Evolutionary conservation across 257 asterid species (phyloP).

Genomic region (Voacanga thouarsii): DNA sequence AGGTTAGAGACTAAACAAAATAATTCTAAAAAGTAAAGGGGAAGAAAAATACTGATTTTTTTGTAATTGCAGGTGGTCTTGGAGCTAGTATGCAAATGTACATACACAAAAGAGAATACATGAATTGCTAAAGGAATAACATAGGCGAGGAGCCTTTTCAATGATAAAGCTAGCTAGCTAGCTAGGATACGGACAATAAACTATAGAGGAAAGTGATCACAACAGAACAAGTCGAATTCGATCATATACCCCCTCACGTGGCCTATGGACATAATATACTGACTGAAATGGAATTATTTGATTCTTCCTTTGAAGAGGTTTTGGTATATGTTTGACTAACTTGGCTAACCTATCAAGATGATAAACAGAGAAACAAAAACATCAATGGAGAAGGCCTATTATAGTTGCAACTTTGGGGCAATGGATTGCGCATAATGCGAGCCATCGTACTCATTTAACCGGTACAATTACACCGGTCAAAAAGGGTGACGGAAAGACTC

Average conservation of each 20-base stretch:
- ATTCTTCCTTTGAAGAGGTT: background rate
- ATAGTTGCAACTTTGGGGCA: no score
- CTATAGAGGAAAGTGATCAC: background rate
- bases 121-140: background rate
- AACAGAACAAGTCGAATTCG: background rate
- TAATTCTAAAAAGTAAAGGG: no score
- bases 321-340: background rate
- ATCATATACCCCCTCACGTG: background rate
- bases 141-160: background rate
- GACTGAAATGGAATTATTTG: background rate
- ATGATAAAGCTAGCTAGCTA: background rate
- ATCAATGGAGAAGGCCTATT: no score
- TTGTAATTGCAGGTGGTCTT: background rate
- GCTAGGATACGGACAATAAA: background rate
- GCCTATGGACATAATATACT: background rate
- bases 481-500: no score
- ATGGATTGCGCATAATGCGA: no score
- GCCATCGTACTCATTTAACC: no score
- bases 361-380: no score
- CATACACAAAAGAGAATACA: background rate
- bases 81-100: background rate
- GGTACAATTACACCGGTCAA: no score
- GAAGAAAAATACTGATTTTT: no score
- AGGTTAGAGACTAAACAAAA: no score
- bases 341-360: background rate